A percentile compares a stretch with the other conserved stretches of the same genome.
Evolutionary conservation across 2,329 filamentous ascomycete species (phyloP).

Genomic region (Ophiocordyceps camponoti-leonardi): DNA sequence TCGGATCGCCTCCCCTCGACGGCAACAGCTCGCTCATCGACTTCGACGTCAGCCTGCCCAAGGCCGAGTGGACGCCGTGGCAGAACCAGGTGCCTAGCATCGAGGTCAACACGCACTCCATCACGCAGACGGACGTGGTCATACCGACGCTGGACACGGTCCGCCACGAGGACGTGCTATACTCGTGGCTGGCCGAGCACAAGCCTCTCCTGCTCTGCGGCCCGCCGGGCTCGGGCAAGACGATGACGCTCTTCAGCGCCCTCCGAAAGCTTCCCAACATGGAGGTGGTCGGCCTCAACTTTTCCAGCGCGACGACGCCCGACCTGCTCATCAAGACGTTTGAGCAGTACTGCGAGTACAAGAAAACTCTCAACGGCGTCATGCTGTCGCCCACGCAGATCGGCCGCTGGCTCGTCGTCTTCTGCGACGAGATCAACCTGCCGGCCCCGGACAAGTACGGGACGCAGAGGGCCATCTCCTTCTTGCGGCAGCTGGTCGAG

Average conservation of each 20-base stretch:
- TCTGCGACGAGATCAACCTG: conserved; percentile 99
- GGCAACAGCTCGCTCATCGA: conserved; percentile 81
- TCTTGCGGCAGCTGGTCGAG: conserved; percentile 91
- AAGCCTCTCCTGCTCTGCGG: conserved; percentile 93
- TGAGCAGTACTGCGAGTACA: conserved; percentile 98
- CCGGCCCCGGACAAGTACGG: conserved; percentile 95
- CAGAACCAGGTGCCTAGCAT: conserved; percentile 86
- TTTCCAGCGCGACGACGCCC: conserved; percentile 94
- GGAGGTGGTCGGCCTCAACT: conserved; percentile 98
- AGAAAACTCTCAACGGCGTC: conserved; percentile 92
- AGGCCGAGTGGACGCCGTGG: conserved; percentile 82
- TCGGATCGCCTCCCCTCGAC: conserved; percentile 67
- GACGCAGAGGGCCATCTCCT: conserved; percentile 92
- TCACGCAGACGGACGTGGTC: conserved; percentile 95
- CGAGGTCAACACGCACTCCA: conserved; percentile 95
- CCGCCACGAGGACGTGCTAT: conserved; percentile 95
- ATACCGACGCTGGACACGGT: conserved; percentile 96
- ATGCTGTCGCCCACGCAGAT: conserved; percentile 93
- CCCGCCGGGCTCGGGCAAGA: conserved; percentile 96
- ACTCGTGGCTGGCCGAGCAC: conserved; percentile 97
- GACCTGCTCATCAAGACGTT: conserved; percentile 98
- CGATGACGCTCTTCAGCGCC: conserved; percentile 97
- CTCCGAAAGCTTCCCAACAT: conserved; percentile 94
- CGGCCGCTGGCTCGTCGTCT: conserved; percentile 92
- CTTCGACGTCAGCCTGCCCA: conserved; percentile 77